Conservation (phyloP, 306 rosid species). For the Lablab purpureus region DNA sequence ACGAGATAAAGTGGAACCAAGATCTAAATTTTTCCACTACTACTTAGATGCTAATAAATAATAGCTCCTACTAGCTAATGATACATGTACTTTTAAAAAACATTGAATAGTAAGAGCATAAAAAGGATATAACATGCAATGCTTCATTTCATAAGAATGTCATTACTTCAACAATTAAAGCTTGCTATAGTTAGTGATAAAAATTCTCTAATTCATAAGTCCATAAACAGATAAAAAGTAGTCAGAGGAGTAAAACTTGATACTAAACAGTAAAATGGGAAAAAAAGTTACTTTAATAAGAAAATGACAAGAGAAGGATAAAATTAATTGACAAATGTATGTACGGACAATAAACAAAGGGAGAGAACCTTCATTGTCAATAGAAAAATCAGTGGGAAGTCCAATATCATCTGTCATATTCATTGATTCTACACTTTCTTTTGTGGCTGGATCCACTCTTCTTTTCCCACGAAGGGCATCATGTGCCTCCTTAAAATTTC, state of each 20-base stretch:
- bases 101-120: too few species aligned
- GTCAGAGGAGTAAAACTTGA: background rate
- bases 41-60: background rate
- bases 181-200: background rate
- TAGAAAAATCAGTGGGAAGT: background rate
- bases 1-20: background rate
- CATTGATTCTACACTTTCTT: background rate
- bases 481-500: slow-evolving; percentile 44
- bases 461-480: slow-evolving; percentile 10
- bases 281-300: background rate
- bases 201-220: background rate
- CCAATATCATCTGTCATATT: background rate
- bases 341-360: background rate
- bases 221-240: background rate
- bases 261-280: background rate
- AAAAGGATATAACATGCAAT: background rate
- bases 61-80: background rate
- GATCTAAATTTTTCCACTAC: background rate
- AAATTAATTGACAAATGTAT: background rate
- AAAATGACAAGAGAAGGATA: background rate
- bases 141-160: background rate
- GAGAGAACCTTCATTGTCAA: slow-evolving; percentile 12
- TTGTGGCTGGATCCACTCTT: background rate
- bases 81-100: background rate
- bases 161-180: background rate